Evolutionary conservation across 129 eudicot species (phyloP), one percentile per base, ranked within the genome.

Genomic region (Pseudognaphalium luteoalbum): DNA sequence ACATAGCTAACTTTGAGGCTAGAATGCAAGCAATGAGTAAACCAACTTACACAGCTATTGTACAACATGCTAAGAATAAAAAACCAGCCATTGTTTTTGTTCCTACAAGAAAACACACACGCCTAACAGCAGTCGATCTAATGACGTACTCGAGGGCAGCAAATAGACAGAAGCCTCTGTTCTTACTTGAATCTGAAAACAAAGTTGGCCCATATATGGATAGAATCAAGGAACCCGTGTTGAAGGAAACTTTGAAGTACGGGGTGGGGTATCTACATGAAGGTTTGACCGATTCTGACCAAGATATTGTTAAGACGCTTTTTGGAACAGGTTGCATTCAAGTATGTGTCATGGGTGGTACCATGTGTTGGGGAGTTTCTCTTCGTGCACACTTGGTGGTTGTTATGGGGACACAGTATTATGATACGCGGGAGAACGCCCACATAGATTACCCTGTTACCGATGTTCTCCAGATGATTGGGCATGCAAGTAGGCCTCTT

Each of bases 321-420:
- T 93, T 93, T 42, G 96, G 88, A 86, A 83, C 96, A 0, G 96
- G 96, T 28, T 80, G 85, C 79, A 85, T 93, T 65, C 97, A 87
- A 83, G 98, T 93, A 8, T 93, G 98, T 82, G 98, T 93, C 5
- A 87, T 90, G 89, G 86, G 82, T 71, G 85, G 96, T 75, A 80
- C 98, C n/a, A 87, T 91, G 97, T 88, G 97, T 54, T 93, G 98
- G 98, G 98, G 98, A n/a, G 87, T 91, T 44, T 82, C 96, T 4
- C 78, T 93, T 66, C 85, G 85, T 60, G 98, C 97, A 4, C 97
- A 93, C 68, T 68, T 93, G 84, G 98, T 93, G 63, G 95, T 93
- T 35, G 92, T 93, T 52, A 93, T 91, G 98, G 98, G 97, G 66
- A 90, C 97, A 21, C 97, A 90, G 33, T 88, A 88, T 72, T 93